These are phyloP conservation scores for Fragaria nilgerrensis DNA, from an alignment of 306 rosid species.

Conservation along the genomic window DNA sequence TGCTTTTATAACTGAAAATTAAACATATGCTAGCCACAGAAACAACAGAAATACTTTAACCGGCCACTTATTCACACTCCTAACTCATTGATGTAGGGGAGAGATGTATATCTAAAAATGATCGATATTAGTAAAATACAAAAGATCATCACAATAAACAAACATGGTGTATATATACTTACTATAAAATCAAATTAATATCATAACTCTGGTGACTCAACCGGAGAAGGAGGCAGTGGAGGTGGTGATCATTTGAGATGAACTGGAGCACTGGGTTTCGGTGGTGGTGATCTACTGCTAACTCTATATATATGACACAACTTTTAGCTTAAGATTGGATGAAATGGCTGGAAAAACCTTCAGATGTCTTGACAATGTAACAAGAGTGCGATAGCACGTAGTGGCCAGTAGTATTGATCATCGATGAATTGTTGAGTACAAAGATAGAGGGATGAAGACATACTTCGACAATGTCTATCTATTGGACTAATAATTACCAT, in stretches of 20 bases:
- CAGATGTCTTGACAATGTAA: not conserved
- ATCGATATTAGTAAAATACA: no score
- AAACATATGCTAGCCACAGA: no score
- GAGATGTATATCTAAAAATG: no score
- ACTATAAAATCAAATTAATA: no score
- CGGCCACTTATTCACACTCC: no score
- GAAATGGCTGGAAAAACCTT: not conserved
- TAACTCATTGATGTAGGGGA: no score
- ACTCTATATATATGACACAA: not conserved
- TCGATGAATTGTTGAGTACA: no score
- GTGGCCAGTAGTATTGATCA: not conserved
- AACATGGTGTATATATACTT: no score
- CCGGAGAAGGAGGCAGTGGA: not conserved
- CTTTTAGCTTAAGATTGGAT: not conserved
- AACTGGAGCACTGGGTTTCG: not conserved
- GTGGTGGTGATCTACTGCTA: not conserved
- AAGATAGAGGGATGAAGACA: not conserved
- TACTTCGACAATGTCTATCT: not conserved
- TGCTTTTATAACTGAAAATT: no score
- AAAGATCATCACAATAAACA: no score
- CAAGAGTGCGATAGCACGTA: not conserved
- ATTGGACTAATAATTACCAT: not conserved
- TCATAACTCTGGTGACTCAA: not conserved
- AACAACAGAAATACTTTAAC: no score
- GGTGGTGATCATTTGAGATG: not conserved